Base-by-base conservation (phyloP, 768 basidiomycete species). In the Suillus hirtellus region DNA sequence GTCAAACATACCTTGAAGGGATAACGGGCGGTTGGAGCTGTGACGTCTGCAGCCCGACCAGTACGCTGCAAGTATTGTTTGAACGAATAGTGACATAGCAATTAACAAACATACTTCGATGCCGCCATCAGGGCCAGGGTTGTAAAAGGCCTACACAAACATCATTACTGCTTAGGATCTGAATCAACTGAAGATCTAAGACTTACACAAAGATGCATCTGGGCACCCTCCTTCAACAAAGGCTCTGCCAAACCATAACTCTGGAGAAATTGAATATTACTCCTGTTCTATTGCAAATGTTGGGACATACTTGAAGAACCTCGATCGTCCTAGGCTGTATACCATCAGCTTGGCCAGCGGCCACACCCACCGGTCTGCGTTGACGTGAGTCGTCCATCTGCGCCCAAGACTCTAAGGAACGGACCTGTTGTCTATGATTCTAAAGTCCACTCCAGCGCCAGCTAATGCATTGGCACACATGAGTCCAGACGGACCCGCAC, bases 161-260 rank as follows among this genome's bases (percentile, higher is more conserved):
- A 38, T 19, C 46, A 46, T 12, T 3, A 3, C n/a, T 14, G 8
- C 24, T 56, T 43, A 59, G 35, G n/a, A 21, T n/a, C 2, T 4
- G 9, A 19, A 12, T 43, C 14, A 21, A 11, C 6, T 21, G 34
- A 12, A 50, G 19, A 2, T 9, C n/a, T 4, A 17, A 44, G 11
- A 77, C 85, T 64, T 72, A 91, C 90, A 60, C 84, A 85, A 75
- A 84, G 81, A 64, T 90, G 84, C 81, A 93, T 80, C 56, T 89
- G 88, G 63, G 85, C 86, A 6, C 85, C 89, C 68, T 90, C 84
- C 46, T 74, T 79, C 31, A 92, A 64, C 24, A 93, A 69, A 3
- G 83, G 80, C 19, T 90, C 86, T 0, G 84, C 88, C 7, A 93
- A 80, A 7, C 90, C 91, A 74, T 93, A 92, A 65, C 90, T 93